These are phyloP conservation scores for Trapa incisa DNA, from an alignment of 345 rosid species.

Conservation along the genomic window DNA sequence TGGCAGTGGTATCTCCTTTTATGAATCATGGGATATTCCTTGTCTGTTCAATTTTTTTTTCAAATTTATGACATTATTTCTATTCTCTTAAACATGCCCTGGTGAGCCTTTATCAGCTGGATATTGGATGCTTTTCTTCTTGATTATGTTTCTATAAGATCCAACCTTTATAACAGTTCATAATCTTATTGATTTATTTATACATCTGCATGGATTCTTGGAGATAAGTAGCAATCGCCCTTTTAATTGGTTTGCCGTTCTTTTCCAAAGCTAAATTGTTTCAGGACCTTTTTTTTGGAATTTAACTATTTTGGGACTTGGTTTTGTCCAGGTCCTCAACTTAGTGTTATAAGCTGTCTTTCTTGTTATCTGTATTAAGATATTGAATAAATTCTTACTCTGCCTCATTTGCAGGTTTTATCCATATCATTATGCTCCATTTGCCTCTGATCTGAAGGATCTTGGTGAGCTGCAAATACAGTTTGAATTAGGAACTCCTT, in stretches of 20 bases:
- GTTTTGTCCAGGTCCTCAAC: neutral
- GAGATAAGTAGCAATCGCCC: neutral
- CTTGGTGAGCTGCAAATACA: conserved; percentile 55
- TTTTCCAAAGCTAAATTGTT: neutral
- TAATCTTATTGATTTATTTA: neutral
- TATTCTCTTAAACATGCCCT: too few relatives aligned
- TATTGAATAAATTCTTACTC: neutral
- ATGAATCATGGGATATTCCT: neutral
- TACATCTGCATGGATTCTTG: neutral
- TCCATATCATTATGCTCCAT: conserved; percentile 97
- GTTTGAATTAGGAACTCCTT: conserved; percentile 68
- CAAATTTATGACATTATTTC: too few relatives aligned
- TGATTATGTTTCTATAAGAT: neutral
- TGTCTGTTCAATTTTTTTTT: too few relatives aligned
- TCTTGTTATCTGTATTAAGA: neutral
- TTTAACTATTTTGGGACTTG: neutral
- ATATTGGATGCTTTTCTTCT: neutral
- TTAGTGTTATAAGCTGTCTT: neutral
- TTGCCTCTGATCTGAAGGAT: conserved; percentile 87
- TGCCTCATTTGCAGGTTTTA: conserved; percentile 52
- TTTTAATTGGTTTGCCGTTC: neutral
- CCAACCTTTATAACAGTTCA: neutral
- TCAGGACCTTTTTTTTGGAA: neutral
- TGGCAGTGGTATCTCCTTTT: conserved; percentile 58
- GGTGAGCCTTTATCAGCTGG: too few relatives aligned